Evolutionary conservation across 768 basidiomycete species (phyloP).

Genomic region (Russula brevipes): DNA sequence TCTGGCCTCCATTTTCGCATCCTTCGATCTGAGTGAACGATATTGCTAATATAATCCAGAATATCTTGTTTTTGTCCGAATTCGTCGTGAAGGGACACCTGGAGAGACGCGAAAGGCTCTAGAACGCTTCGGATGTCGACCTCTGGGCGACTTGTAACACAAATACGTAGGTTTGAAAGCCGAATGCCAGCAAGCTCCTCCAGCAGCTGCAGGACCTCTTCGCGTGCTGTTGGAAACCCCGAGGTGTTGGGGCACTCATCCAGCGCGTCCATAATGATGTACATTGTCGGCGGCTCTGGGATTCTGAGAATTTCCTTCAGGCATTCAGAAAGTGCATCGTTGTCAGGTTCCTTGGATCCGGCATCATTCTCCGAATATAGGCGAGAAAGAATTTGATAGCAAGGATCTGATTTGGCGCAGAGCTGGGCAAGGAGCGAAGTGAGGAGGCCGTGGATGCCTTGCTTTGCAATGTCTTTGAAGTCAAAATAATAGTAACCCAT

Average conservation of each 20-base stretch:
- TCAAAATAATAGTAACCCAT: slow-evolving; percentile 10
- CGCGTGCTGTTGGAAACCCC: neutral
- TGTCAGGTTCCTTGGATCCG: neutral
- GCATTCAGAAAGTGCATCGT: neutral
- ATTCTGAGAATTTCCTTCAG: slow-evolving; percentile 4
- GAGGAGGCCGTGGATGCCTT: slow-evolving; percentile 1
- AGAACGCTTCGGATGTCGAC: slow-evolving; percentile 1
- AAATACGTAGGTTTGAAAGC: slow-evolving; percentile 1
- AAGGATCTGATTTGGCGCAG: neutral
- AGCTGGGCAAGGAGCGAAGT: slow-evolving; percentile 4
- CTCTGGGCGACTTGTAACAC: slow-evolving; percentile 7
- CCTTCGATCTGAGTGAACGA: neutral
- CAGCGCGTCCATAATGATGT: slow-evolving; percentile 11
- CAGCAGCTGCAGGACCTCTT: neutral
- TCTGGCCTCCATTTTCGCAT: slow-evolving; percentile 7
- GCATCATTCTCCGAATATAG: neutral
- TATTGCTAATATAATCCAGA: neutral
- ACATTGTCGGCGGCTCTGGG: neutral
- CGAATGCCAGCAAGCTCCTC: neutral
- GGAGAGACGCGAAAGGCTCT: neutral
- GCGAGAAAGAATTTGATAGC: neutral
- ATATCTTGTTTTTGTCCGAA: slow-evolving; percentile 1
- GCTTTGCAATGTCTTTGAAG: neutral
- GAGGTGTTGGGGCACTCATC: slow-evolving; percentile 13
- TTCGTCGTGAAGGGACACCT: slow-evolving; percentile 6